Percentiles rank a stretch among this genome's conserved stretches.
Evolutionary conservation across 495 filamentous ascomycete species (phyloP).

Genomic region (Neurospora hispaniola): DNA sequence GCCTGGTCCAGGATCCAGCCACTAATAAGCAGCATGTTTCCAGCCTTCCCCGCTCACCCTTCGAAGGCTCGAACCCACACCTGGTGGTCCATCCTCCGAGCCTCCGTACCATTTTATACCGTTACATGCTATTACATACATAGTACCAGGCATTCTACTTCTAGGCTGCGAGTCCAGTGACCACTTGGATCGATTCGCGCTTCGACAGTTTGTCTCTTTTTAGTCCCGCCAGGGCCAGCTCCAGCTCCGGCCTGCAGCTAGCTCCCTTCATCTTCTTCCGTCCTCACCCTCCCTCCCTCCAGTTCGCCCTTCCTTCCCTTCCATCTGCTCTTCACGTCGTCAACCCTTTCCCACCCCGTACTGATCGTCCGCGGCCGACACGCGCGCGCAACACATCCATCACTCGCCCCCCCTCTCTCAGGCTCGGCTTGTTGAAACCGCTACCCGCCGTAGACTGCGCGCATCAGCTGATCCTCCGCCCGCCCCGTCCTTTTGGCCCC

Average conservation of each 20-base stretch:
- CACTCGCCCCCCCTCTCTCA: neutral
- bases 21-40: conserved; percentile 15
- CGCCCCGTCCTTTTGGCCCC: neutral
- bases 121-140: neutral
- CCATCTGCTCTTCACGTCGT: neutral
- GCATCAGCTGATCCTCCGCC: neutral
- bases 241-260: neutral
- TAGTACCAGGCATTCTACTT: neutral
- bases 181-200: neutral
- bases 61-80: conserved; percentile 4
- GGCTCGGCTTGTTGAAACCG: neutral
- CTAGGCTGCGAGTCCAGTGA: neutral
- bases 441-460: neutral
- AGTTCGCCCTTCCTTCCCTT: neutral
- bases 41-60: conserved; percentile 17
- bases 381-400: neutral
- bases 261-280: neutral
- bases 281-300: neutral
- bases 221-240: neutral
- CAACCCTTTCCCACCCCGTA: neutral
- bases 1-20: conserved; percentile 15
- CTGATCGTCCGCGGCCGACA: neutral
- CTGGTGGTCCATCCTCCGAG: neutral
- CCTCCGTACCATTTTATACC: neutral
- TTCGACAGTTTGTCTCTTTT: conserved; percentile 1